Evolutionary conservation across 2,329 filamentous ascomycete genomes (phyloP).

Genomic region (Arachnomyces sp.): DNA sequence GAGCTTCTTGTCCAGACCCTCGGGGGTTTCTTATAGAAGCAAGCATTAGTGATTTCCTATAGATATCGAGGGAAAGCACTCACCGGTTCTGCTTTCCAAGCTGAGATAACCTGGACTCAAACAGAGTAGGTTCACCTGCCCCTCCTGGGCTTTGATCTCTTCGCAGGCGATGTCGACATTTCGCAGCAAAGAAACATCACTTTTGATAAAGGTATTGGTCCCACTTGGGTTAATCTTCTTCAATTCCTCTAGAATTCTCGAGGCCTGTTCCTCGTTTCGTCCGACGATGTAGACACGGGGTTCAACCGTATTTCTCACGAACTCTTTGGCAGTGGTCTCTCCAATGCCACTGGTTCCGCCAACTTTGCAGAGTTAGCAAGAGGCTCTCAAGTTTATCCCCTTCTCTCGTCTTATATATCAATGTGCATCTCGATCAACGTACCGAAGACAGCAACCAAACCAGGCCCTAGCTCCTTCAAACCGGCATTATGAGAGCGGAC

Average conservation of each 20-base stretch:
- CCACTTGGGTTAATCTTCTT: slow-evolving; percentile 36
- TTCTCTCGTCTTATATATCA: too few species aligned
- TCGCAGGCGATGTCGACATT: slow-evolving; percentile 44
- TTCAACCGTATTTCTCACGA: slow-evolving; percentile 31
- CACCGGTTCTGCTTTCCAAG: slow-evolving; percentile 12
- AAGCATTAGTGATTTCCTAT: background rate
- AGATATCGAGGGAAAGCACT: slow-evolving; percentile 1
- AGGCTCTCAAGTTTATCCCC: too few species aligned
- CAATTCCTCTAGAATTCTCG: slow-evolving; percentile 36
- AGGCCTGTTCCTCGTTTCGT: slow-evolving; percentile 28
- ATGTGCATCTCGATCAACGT: too few species aligned
- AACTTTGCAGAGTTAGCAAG: slow-evolving; percentile 14
- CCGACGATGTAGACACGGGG: slow-evolving; percentile 48
- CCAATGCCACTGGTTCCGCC: slow-evolving; percentile 51
- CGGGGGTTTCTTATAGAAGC: slow-evolving; percentile 19
- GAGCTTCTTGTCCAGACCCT: slow-evolving; percentile 24
- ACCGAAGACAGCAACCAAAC: slow-evolving; percentile 40
- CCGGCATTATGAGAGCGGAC: slow-evolving; percentile 2
- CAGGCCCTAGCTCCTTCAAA: slow-evolving; percentile 11
- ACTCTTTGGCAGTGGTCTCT: slow-evolving; percentile 39
- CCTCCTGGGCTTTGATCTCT: slow-evolving; percentile 32
- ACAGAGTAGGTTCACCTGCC: slow-evolving; percentile 23
- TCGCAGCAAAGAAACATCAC: slow-evolving; percentile 42
- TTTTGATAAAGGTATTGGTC: slow-evolving; percentile 40
- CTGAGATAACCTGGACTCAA: slow-evolving; percentile 19